phyloP scores from a whole-genome alignment of 2,329 filamentous ascomycete species.

The Aschersonia sp. region DNA sequence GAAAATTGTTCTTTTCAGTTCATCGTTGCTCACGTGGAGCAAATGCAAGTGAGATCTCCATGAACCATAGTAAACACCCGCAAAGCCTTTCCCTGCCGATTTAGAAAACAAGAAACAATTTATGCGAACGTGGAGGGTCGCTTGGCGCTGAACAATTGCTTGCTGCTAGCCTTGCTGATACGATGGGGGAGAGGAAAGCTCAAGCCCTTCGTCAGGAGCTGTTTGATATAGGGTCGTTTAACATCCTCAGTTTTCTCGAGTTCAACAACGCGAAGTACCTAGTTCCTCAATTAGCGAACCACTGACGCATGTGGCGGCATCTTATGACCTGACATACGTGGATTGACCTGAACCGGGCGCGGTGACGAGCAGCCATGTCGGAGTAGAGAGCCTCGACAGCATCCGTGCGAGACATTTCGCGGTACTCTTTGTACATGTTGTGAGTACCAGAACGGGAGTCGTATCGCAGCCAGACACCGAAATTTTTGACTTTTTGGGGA shows the following conservation, averaged over 20 bases:
- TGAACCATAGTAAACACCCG: constrained; percentile 48
- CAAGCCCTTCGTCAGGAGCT: constrained; percentile 88
- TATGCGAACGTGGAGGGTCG: constrained; percentile 98
- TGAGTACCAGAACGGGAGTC: constrained; percentile 98
- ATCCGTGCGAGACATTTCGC: constrained; percentile 91
- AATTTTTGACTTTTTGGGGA: constrained; percentile 99
- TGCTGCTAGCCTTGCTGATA: constrained; percentile 64
- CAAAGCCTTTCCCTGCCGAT: constrained; percentile 38
- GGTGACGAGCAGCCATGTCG: constrained; percentile 99
- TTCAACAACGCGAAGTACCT: constrained; percentile 98
- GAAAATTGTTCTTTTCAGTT: constrained; percentile 22
- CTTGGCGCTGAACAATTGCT: constrained; percentile 86
- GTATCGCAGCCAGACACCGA: constrained; percentile 99
- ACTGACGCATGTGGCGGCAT: too few relatives aligned
- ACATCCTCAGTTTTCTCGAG: constrained; percentile 87
- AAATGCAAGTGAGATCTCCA: constrained; percentile 46
- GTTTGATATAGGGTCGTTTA: constrained; percentile 98
- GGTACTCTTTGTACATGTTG: constrained; percentile 99
- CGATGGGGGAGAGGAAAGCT: constrained; percentile 99
- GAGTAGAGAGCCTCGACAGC: constrained; percentile 96
- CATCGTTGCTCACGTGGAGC: constrained; percentile 34
- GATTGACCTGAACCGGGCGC: constrained; percentile 89
- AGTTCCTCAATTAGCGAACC: background rate
- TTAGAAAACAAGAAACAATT: constrained; percentile 39
- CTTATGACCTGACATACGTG: constrained; percentile 52